Base-by-base conservation (phyloP, 1,139 yeast genomes). In the Magnusiomyces suaveolens region DNA sequence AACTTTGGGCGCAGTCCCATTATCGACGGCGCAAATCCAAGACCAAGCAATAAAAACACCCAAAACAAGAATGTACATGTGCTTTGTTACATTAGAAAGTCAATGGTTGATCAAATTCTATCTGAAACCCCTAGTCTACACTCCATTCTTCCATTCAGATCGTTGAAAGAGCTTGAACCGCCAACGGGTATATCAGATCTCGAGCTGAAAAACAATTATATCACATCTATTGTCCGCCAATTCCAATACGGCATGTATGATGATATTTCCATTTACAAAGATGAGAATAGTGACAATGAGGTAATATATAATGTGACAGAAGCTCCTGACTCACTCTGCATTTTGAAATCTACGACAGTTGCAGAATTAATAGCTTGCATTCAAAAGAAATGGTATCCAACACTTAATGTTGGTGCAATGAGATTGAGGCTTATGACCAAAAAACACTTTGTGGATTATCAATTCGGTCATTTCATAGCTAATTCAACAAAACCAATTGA, bases 41-140 rank as follows among this genome's bases (percentile, higher is more conserved):
- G n/a, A n/a, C n/a, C n/a, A n/a, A n/a, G n/a, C n/a, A n/a, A n/a
- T n/a, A n/a, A n/a, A n/a, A n/a, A n/a, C n/a, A n/a, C n/a, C n/a
- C n/a, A n/a, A n/a, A 92, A 87, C 50, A 89, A 97, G 0, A 87
- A 95, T 52, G 98, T 98, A 2, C 94, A 92, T 67, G 94, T 92
- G 99, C 79, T 92, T 72, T 97, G 94, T 2, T 92, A 92, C 67
- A 80, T 90, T 60, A 79, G 95, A 54, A 83, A 86, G 65, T 72
- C 78, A 4, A 79, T 78, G 44, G 70, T 83, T 50, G 75, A 75
- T 2, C 77, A 76, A 10, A 76, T 90, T 21, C 74, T 92, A 57
- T 77, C 76, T 12, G 84, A 82, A 20, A 72, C 70, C 3, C 81
- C 79, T 56, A 80, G 87, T 43, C 97, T 97, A n/a, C n/a, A n/a